Percentiles rank a stretch among this genome's conserved stretches.
These are phyloP conservation scores for Torulaspora maleeae DNA, from an alignment of 805 yeast species.

Conservation along the genomic window DNA sequence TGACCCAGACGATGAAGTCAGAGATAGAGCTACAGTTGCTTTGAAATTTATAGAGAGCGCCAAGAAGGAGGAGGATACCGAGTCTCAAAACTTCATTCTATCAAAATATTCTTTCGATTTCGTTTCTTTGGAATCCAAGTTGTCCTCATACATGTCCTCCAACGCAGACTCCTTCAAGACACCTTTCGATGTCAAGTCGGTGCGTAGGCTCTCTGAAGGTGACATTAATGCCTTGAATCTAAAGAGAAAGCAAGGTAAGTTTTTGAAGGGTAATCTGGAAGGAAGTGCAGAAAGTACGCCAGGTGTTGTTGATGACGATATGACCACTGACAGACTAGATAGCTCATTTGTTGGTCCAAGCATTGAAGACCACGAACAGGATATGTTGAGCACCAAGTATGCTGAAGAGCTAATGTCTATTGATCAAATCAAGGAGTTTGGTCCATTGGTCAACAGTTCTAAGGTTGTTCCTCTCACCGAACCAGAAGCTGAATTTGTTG, in stretches of 20 bases:
- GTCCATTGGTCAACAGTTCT: conserved; percentile 70
- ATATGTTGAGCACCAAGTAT: conserved; percentile 56
- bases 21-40: conserved; percentile 92
- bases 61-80: conserved; percentile 32
- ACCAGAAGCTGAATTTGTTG: conserved; percentile 88
- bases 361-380: conserved; percentile 30
- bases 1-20: conserved; percentile 93
- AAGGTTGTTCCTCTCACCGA: conserved; percentile 69
- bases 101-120: conserved; percentile 70
- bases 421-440: conserved; percentile 70
- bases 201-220: conserved; percentile 63
- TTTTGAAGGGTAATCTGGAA: conserved; percentile 27
- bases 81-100: conserved; percentile 49
- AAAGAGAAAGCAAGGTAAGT: conserved; percentile 44
- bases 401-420: conserved; percentile 64
- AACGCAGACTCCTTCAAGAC: conserved; percentile 38
- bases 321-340: conserved; percentile 29
- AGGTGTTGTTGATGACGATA: conserved; percentile 11
- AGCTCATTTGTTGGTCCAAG: conserved; percentile 28
- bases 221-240: conserved; percentile 63
- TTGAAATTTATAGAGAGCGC: conserved; percentile 55
- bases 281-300: conserved; percentile 26
- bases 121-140: conserved; percentile 69
- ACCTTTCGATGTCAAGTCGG: conserved; percentile 66
- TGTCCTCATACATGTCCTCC: conserved; percentile 57